phyloP scores from a whole-genome alignment of 805 yeast genomes.

The Candida andamanensis region DNA sequence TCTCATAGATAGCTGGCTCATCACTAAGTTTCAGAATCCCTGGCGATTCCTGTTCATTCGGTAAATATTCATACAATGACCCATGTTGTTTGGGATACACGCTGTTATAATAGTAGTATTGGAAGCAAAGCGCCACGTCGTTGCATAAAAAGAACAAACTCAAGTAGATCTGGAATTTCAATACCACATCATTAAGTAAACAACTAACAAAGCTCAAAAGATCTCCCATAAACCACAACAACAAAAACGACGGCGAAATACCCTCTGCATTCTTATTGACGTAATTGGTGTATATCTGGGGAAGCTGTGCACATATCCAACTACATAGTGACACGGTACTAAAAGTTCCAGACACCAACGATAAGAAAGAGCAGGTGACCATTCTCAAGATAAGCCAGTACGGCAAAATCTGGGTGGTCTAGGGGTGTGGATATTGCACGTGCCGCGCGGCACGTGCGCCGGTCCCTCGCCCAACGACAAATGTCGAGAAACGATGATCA shows the following conservation, averaged over 20 bases:
- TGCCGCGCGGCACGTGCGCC: neutral
- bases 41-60: neutral
- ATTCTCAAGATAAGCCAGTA: neutral
- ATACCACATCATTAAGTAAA: conserved; percentile 31
- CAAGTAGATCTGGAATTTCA: conserved; percentile 34
- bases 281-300: conserved; percentile 62
- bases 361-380: conserved; percentile 6
- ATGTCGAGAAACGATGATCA: conserved; percentile 7
- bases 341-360: conserved; percentile 21
- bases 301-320: conserved; percentile 74
- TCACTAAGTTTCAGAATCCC: conserved; percentile 65
- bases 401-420: neutral
- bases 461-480: neutral
- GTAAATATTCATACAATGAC: conserved; percentile 12
- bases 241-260: conserved; percentile 52
- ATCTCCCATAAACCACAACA: conserved; percentile 66
- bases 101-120: conserved; percentile 38
- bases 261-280: conserved; percentile 61
- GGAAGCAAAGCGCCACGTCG: conserved; percentile 35
- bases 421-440: too few species aligned
- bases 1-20: neutral
- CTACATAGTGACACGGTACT: conserved; percentile 44
- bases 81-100: conserved; percentile 21
- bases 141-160: conserved; percentile 36
- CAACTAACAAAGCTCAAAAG: conserved; percentile 46